Percentiles rank a stretch among this genome's conserved stretches.
phyloP scores from a whole-genome alignment of 1,284 basidiomycete species.

The Cerioporus squamosus region DNA sequence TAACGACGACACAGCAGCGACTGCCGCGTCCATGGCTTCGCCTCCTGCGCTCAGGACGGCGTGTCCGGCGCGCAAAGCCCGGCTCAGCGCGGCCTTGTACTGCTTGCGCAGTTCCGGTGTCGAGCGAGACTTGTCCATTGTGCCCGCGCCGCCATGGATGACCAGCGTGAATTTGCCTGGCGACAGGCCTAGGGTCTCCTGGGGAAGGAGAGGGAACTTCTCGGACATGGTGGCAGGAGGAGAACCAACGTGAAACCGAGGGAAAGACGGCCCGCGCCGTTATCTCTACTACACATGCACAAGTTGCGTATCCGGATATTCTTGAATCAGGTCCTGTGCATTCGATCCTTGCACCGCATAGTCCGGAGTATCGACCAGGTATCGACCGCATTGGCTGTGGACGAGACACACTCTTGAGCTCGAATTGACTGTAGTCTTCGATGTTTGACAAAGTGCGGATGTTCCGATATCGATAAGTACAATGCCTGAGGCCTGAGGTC shows the following conservation, averaged over 20 bases:
- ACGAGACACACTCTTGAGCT: too few species aligned
- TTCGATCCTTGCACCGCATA: too few species aligned
- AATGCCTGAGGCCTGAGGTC: too few species aligned
- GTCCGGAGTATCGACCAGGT: too few species aligned
- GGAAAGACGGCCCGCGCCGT: neutral
- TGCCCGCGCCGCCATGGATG: slow-evolving; percentile 82
- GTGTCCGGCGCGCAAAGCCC: slow-evolving; percentile 67
- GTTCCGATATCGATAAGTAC: too few species aligned
- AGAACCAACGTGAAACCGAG: neutral
- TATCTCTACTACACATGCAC: neutral
- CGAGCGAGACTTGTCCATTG: slow-evolving; percentile 60
- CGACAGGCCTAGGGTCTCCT: neutral
- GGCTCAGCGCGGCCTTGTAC: slow-evolving; percentile 60
- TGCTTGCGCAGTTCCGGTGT: slow-evolving; percentile 62
- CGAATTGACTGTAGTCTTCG: too few species aligned
- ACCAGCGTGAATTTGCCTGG: slow-evolving; percentile 54
- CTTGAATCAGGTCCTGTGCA: too few species aligned
- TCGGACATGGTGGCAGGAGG: slow-evolving; percentile 4
- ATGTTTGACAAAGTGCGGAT: too few species aligned
- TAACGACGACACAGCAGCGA: slow-evolving; percentile 73
- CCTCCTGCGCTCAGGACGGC: slow-evolving; percentile 65
- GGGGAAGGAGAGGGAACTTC: slow-evolving; percentile 1
- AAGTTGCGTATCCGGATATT: too few species aligned
- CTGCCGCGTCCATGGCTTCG: slow-evolving; percentile 83
- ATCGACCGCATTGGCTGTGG: too few species aligned